A percentile compares a stretch with the other conserved stretches of the same genome.
phyloP scores from a whole-genome alignment of 176 grass and related monocot species.

The Saccharum spontaneum region DNA sequence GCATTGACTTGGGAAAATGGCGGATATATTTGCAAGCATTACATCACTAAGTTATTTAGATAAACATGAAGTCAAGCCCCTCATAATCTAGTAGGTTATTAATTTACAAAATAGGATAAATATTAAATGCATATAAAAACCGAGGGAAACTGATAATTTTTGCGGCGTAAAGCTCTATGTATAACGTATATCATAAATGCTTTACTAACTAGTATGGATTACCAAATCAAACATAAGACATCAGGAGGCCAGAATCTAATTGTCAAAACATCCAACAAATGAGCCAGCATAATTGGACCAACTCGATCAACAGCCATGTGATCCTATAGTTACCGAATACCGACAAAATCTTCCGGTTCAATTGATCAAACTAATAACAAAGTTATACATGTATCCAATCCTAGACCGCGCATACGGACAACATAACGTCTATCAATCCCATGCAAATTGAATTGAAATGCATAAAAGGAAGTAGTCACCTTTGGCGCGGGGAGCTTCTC shows the following conservation, averaged over 20 bases:
- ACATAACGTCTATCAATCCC: neutral
- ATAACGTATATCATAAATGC: neutral
- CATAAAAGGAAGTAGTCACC: conserved; percentile 20
- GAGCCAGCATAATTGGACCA: conserved; percentile 2
- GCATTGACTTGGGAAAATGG: neutral
- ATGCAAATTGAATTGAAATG: neutral
- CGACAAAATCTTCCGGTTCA: conserved; percentile 5
- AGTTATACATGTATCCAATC: neutral
- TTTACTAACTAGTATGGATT: neutral
- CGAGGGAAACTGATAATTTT: neutral
- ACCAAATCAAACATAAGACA: neutral
- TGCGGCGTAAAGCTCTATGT: neutral
- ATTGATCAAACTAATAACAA: conserved; percentile 8
- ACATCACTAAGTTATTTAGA: neutral
- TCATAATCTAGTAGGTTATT: neutral
- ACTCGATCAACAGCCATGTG: conserved; percentile 5
- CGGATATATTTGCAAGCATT: neutral
- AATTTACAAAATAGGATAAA: neutral
- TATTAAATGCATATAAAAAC: neutral
- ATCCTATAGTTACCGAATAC: neutral
- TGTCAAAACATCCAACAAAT: conserved; percentile 11
- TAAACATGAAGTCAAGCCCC: neutral
- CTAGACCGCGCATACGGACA: conserved; percentile 1
- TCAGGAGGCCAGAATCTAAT: conserved; percentile 18
- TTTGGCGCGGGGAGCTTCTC: conserved; percentile 32